Percentiles rank a stretch among this genome's conserved stretches.
These are phyloP conservation scores for Dissoconium aciculare DNA, from an alignment of 2,329 filamentous ascomycete genomes.

Conservation along the genomic window DNA sequence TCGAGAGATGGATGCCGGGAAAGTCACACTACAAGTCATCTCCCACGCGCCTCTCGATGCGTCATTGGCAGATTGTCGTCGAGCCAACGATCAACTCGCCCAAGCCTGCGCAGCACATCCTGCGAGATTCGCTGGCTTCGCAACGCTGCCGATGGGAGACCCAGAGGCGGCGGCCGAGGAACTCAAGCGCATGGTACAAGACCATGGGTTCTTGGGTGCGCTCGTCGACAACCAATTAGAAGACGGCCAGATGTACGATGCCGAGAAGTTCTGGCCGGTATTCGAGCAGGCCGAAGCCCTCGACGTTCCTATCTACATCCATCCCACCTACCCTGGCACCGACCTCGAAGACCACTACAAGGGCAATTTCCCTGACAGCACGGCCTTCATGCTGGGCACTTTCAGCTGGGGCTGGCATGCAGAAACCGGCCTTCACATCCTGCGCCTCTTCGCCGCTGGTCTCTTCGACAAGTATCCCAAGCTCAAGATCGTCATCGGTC, in stretches of 20 bases:
- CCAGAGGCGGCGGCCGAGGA: constrained; percentile 15
- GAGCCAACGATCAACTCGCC: constrained; percentile 16
- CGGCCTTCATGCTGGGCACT: constrained; percentile 22
- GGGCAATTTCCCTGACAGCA: constrained; percentile 21
- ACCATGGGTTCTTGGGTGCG: constrained; percentile 15
- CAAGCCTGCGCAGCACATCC: constrained; percentile 8
- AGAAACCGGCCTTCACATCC: constrained; percentile 35
- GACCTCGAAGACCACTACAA: constrained; percentile 24
- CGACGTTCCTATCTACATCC: constrained; percentile 36
- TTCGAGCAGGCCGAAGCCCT: constrained; percentile 24
- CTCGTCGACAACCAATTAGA: constrained; percentile 17
- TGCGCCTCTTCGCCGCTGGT: constrained; percentile 38
- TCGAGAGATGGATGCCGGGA: constrained; percentile 14
- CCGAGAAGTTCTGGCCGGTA: constrained; percentile 13
- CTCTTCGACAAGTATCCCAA: constrained; percentile 41
- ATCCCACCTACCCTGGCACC: constrained; percentile 27
- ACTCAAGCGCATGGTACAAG: constrained; percentile 12
- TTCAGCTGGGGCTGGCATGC: constrained; percentile 38
- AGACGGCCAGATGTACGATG: constrained; percentile 16
- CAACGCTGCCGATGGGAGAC: constrained; percentile 16
- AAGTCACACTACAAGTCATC: constrained; percentile 15
- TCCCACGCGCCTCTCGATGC: constrained; percentile 12
- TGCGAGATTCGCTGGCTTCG: constrained; percentile 15
- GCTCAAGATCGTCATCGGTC: constrained; percentile 42
- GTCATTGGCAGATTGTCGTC: constrained; percentile 8